phyloP scores from a whole-genome alignment of 1,284 basidiomycete species.

The Sporisorium graminicola region DNA sequence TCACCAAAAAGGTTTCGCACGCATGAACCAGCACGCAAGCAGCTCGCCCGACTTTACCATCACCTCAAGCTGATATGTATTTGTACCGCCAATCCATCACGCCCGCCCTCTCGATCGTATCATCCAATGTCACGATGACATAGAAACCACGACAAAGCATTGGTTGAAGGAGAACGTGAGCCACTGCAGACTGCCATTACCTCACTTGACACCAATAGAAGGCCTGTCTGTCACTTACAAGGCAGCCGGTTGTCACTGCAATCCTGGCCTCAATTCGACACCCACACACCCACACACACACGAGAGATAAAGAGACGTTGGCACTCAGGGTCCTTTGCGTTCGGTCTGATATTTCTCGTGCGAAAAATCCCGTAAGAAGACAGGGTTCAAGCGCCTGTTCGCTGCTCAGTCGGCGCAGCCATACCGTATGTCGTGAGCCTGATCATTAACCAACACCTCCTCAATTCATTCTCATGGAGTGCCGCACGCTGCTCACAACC shows the following conservation, averaged over 20 bases:
- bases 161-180: neutral
- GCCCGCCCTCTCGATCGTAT: neutral
- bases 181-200: neutral
- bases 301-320: too few species aligned
- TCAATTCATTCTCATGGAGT: too few species aligned
- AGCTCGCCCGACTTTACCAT: neutral
- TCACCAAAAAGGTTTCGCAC: conserved; percentile 60
- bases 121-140: neutral
- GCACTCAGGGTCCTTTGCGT: neutral
- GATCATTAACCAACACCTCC: too few species aligned
- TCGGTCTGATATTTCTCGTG: neutral
- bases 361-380: neutral
- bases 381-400: too few species aligned
- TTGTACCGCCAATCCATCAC: conserved; percentile 21
- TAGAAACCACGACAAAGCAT: neutral
- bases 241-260: too few species aligned
- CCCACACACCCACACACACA: too few species aligned
- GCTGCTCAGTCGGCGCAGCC: neutral
- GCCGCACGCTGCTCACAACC: too few species aligned
- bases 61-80: conserved; percentile 15
- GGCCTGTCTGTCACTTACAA: too few species aligned
- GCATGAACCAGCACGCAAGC: conserved; percentile 2
- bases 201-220: neutral
- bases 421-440: neutral
- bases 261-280: too few species aligned